Conservation (phyloP, 345 rosid species). For the Raphanus raphanistrum region DNA sequence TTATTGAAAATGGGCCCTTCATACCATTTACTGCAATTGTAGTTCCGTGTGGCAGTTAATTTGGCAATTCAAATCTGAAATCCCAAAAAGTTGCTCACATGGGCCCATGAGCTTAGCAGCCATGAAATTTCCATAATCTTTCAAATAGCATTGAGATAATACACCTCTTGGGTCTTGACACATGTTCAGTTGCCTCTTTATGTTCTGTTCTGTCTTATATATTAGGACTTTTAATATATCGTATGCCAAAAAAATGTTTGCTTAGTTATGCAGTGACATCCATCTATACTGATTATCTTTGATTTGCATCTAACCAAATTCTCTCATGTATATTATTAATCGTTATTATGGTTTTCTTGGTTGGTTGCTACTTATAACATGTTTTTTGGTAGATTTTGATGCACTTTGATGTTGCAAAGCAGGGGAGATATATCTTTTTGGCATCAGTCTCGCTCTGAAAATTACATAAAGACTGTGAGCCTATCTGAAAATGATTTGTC, state of each 20-base stretch:
- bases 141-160: constrained; percentile 16
- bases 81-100: constrained; percentile 27
- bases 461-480: constrained; percentile 14
- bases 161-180: constrained; percentile 26
- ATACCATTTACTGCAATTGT: neutral
- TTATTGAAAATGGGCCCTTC: neutral
- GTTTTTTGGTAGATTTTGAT: constrained; percentile 2
- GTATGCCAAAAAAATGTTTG: constrained; percentile 19
- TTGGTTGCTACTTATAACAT: neutral
- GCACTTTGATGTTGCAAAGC: constrained; percentile 26
- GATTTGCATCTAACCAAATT: neutral
- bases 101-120: constrained; percentile 44
- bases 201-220: constrained; percentile 8
- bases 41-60: constrained; percentile 28
- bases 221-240: constrained; percentile 5
- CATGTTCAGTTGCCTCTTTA: no score
- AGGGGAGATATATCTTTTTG: constrained; percentile 26
- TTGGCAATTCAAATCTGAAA: constrained; percentile 28
- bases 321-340: neutral
- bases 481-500: constrained; percentile 31
- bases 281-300: neutral
- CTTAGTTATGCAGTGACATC: constrained; percentile 17
- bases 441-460: constrained; percentile 32
- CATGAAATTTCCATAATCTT: constrained; percentile 22
- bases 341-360: neutral